phyloP scores from a whole-genome alignment of 225 moss, liverwort and hornwort species.

The Ulota crispa region DNA sequence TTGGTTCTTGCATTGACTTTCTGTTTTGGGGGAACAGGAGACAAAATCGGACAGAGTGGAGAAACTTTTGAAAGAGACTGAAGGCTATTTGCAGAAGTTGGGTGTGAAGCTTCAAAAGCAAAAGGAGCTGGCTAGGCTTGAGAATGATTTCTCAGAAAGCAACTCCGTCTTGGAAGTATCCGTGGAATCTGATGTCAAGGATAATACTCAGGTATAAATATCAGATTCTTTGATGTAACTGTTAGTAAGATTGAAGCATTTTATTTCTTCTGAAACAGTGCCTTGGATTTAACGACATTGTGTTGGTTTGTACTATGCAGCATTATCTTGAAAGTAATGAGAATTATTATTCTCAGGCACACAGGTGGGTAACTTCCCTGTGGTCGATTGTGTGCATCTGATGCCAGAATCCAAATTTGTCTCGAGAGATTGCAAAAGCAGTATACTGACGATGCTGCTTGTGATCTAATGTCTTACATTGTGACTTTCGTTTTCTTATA shows the following conservation, averaged over 20 bases:
- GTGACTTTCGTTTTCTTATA: not conserved
- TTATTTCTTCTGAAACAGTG: not conserved
- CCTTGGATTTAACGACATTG: constrained; percentile 6
- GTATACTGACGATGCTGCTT: not conserved
- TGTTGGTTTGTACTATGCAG: constrained; percentile 55
- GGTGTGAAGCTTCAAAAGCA: constrained; percentile 94
- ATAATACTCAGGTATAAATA: constrained; percentile 74
- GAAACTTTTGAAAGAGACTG: constrained; percentile 91
- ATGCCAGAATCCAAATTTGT: not conserved
- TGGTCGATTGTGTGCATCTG: not conserved
- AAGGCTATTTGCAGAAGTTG: constrained; percentile 90
- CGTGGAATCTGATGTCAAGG: constrained; percentile 53
- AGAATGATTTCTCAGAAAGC: constrained; percentile 55
- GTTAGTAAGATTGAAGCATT: not conserved
- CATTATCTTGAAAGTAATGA: constrained; percentile 98
- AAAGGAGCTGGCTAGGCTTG: constrained; percentile 69
- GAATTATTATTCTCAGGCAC: constrained; percentile 93
- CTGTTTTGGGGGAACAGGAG: constrained; percentile 54
- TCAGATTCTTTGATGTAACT: not conserved
- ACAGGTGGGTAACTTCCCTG: constrained; percentile 61
- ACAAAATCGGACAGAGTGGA: constrained; percentile 98
- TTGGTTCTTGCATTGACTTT: constrained; percentile 24
- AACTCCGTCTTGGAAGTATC: constrained; percentile 46
- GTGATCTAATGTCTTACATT: not conserved
- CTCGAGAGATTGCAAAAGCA: not conserved